phyloP scores from a whole-genome alignment of 345 rosid species.

The Clausena lansium region DNA sequence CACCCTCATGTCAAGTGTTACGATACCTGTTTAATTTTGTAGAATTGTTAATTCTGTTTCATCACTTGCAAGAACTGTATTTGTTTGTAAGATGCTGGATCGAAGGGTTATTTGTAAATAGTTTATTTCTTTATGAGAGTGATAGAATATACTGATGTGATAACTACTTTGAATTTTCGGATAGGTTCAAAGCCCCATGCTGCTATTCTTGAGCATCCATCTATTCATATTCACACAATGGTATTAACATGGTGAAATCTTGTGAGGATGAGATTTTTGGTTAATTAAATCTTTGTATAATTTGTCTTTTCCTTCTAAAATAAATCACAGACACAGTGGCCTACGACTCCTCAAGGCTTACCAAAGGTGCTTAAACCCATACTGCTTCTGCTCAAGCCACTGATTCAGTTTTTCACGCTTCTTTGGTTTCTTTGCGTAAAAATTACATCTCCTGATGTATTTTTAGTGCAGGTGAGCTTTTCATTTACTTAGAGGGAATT shows the following conservation, averaged over 20 bases:
- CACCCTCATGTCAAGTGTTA: no score
- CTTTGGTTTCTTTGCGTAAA: conserved; percentile 85
- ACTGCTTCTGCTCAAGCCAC: conserved; percentile 72
- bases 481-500: neutral
- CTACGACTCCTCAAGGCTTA: conserved; percentile 39
- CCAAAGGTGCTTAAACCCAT: conserved; percentile 64
- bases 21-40: neutral
- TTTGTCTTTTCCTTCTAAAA: neutral
- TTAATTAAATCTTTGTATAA: neutral
- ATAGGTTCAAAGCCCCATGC: conserved; percentile 83
- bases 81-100: neutral
- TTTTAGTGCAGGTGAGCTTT: conserved; percentile 76
- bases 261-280: neutral
- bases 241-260: conserved; percentile 34
- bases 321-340: conserved; percentile 59
- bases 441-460: conserved; percentile 73
- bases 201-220: conserved; percentile 60
- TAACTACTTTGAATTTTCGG: conserved; percentile 14
- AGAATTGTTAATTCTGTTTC: neutral
- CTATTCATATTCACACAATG: conserved; percentile 84
- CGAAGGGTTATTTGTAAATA: neutral
- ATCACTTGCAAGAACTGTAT: neutral
- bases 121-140: neutral
- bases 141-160: neutral
- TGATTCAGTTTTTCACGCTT: conserved; percentile 71